These are phyloP conservation scores for Dendrothele bispora DNA, from an alignment of 768 basidiomycete species.

Conservation along the genomic window DNA sequence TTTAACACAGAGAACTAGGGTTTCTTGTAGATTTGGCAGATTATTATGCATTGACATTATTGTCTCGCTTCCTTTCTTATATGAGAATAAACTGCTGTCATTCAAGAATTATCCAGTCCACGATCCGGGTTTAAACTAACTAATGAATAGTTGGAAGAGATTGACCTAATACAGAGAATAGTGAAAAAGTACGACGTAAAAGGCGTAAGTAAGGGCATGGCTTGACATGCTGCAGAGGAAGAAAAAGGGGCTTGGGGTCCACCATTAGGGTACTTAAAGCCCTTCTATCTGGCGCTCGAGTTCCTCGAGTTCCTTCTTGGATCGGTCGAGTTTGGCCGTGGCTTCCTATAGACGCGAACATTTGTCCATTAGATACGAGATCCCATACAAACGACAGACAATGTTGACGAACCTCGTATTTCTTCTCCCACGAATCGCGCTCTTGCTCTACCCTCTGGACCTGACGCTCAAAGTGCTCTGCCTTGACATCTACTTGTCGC, in stretches of 20 bases:
- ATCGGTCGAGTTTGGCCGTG: constrained; percentile 63
- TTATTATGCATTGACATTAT: background rate
- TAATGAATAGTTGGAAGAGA: constrained; percentile 5
- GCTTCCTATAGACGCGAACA: constrained; percentile 55
- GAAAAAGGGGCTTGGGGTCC: constrained; percentile 1
- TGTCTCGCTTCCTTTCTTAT: background rate
- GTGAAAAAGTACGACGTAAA: background rate
- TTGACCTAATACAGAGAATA: background rate
- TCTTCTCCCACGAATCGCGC: constrained; percentile 91
- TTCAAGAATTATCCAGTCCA: constrained; percentile 4
- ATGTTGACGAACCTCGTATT: constrained; percentile 73
- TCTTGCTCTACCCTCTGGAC: constrained; percentile 86
- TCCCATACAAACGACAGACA: background rate
- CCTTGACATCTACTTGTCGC: constrained; percentile 96
- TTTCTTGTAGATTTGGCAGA: background rate
- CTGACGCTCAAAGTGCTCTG: constrained; percentile 96
- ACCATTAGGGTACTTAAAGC: constrained; percentile 41
- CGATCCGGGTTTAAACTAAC: constrained; percentile 3
- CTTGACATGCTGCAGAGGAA: constrained; percentile 5
- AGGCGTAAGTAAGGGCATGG: background rate
- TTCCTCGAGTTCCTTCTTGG: constrained; percentile 83
- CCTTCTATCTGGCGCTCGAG: constrained; percentile 76
- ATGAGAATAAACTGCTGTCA: background rate
- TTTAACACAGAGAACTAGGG: constrained; percentile 63
- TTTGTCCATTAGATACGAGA: constrained; percentile 3